These are phyloP conservation scores for Debaryomyces robertsiae DNA, from an alignment of 1,139 yeast genomes.

Conservation along the genomic window DNA sequence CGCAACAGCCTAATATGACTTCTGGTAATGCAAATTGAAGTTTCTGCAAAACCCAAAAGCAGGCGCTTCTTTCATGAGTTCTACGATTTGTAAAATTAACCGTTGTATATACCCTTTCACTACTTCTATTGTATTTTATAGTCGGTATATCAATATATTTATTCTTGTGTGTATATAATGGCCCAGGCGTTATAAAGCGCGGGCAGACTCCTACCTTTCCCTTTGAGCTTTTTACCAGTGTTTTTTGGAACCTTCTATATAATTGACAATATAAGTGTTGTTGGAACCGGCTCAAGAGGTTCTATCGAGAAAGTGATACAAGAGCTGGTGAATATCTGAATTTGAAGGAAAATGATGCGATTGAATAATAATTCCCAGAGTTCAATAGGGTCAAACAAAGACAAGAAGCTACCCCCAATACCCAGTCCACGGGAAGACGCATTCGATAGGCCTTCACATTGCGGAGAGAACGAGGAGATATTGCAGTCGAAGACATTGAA, in stretches of 20 bases:
- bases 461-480: constrained; percentile 19
- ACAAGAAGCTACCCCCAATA: constrained; percentile 44
- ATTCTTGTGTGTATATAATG: constrained; percentile 7
- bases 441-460: constrained; percentile 12
- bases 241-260: not conserved
- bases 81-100: no score
- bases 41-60: not conserved
- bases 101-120: no score
- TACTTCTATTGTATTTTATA: constrained; percentile 3
- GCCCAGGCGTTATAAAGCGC: constrained; percentile 1
- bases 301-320: no score
- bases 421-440: constrained; percentile 24
- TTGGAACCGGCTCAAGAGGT: no score
- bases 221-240: not conserved
- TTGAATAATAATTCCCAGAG: constrained; percentile 29
- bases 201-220: not conserved
- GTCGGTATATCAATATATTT: not conserved
- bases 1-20: constrained; percentile 17
- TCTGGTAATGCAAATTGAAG: constrained; percentile 13
- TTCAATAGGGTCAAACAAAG: constrained; percentile 32
- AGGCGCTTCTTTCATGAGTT: not conserved
- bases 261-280: no score
- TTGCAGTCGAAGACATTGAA: constrained; percentile 62
- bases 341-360: constrained; percentile 24
- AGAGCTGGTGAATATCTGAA: no score